phyloP scores from a whole-genome alignment of 208 protist species.

The Histomonas meleagridis region DNA sequence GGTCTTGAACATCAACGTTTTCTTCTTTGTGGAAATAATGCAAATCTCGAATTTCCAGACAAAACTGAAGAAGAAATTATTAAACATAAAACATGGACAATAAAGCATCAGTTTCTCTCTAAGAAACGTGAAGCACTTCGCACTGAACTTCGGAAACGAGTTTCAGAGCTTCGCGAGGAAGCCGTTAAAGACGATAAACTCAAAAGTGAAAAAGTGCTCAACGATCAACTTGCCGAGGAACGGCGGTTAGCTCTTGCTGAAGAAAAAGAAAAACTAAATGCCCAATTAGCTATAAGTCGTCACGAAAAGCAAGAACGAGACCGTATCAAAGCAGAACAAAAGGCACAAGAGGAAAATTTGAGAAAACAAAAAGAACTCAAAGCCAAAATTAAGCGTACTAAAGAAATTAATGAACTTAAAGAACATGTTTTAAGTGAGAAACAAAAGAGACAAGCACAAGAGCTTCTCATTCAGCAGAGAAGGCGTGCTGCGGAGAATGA shows the following conservation, averaged over 20 bases:
- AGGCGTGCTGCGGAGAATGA: not conserved
- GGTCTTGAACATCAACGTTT: conserved; percentile 13
- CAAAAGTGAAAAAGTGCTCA: not conserved
- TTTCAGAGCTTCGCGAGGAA: not conserved
- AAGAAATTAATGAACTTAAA: not conserved
- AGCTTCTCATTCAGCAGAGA: not conserved
- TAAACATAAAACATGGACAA: not conserved
- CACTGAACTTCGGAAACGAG: not conserved
- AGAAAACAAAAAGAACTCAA: not conserved
- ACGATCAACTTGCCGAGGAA: not conserved
- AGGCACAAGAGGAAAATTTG: not conserved
- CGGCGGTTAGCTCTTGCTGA: not conserved
- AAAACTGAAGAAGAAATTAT: not conserved
- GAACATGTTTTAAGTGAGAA: not conserved
- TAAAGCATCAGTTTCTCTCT: not conserved
- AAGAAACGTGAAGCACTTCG: not conserved
- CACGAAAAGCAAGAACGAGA: not conserved
- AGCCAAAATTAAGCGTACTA: no score
- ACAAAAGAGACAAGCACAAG: not conserved
- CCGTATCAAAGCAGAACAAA: not conserved
- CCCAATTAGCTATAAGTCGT: not conserved
- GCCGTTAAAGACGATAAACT: not conserved
- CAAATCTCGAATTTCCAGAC: not conserved
- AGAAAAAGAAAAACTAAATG: not conserved
- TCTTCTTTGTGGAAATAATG: not conserved